Evolutionary conservation across 2,329 filamentous ascomycete genomes (phyloP).

Genomic region (Colletotrichum eremochloae): DNA sequence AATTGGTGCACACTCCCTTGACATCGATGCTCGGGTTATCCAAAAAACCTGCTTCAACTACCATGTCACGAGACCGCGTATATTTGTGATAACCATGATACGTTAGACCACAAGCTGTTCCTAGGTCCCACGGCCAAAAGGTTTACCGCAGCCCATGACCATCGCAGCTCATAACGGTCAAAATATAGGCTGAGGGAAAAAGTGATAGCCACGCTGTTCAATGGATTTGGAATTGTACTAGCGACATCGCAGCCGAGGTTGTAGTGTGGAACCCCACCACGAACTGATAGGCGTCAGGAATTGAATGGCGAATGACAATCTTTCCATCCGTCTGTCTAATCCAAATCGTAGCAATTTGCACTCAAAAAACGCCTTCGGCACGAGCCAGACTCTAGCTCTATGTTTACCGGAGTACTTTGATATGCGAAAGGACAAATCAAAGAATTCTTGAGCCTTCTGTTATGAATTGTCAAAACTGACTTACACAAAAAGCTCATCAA

Average conservation of each 20-base stretch:
- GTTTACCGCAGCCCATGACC: not conserved
- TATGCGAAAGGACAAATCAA: not conserved
- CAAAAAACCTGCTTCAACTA: not conserved
- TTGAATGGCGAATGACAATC: not conserved
- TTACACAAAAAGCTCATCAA: slow-evolving; percentile 9
- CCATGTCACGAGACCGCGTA: slow-evolving; percentile 19
- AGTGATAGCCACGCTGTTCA: too few species aligned
- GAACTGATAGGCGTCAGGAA: too few species aligned
- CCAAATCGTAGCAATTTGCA: too few species aligned
- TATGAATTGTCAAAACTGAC: slow-evolving; percentile 7
- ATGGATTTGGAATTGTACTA: not conserved
- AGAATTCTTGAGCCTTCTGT: slow-evolving; percentile 4
- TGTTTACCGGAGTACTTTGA: not conserved
- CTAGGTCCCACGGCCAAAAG: slow-evolving; percentile 18
- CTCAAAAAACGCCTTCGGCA: not conserved
- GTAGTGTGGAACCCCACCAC: not conserved
- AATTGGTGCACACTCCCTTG: too few species aligned
- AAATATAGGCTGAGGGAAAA: not conserved
- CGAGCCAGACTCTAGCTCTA: not conserved
- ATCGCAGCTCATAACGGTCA: not conserved
- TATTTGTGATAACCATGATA: not conserved
- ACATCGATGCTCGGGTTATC: not conserved
- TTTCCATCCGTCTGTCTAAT: not conserved
- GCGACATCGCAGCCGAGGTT: too few species aligned
- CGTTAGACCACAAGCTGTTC: too few species aligned